Evolutionary conservation across 148 eudicot species (phyloP).

Genomic region (Dysphania ambrosioides): DNA sequence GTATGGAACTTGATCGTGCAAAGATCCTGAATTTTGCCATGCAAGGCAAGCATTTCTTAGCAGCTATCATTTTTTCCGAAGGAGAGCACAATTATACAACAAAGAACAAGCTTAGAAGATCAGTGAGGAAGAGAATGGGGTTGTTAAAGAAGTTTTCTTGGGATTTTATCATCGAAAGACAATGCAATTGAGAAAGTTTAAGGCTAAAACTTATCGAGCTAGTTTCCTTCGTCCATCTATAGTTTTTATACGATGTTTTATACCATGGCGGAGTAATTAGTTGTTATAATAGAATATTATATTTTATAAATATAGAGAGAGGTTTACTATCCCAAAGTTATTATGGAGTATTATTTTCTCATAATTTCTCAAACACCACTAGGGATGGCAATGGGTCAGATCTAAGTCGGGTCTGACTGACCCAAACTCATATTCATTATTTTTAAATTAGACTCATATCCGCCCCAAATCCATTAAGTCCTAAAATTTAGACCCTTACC

Average conservation of each 20-base stretch:
- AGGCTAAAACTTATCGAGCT: constrained; percentile 7
- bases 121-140: constrained; percentile 7
- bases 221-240: constrained; percentile 20
- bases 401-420: too few species aligned
- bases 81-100: neutral
- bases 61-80: constrained; percentile 27
- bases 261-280: constrained; percentile 10
- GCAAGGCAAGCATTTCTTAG: constrained; percentile 32
- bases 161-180: constrained; percentile 20
- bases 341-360: too few species aligned
- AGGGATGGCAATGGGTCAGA: too few species aligned
- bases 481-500: too few species aligned
- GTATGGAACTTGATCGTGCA: constrained; percentile 28
- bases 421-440: too few species aligned
- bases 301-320: too few species aligned
- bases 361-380: too few species aligned
- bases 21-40: constrained; percentile 34
- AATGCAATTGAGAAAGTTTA: constrained; percentile 10
- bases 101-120: constrained; percentile 17
- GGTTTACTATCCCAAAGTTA: too few species aligned
- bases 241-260: constrained; percentile 23
- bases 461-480: too few species aligned
- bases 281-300: neutral
- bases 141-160: constrained; percentile 10
- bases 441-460: too few species aligned